Percentiles rank a stretch among this genome's conserved stretches.
Conservation (phyloP, 768 basidiomycete species). For the Tylopilus plumbeoviolaceoides region DNA sequence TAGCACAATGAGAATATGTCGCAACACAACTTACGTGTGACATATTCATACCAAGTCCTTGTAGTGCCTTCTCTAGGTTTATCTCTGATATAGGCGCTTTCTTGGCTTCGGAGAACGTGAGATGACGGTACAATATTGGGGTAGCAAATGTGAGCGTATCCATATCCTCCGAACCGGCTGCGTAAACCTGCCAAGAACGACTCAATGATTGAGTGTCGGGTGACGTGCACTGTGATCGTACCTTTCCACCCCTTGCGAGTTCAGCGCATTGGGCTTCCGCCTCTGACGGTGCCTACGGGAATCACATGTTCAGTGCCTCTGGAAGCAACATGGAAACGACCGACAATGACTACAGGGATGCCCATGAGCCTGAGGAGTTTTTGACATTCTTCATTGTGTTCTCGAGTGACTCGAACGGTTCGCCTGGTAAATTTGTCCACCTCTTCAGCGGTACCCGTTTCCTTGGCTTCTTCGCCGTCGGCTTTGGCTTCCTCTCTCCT, state of each 20-base stretch:
- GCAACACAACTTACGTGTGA: slow-evolving; percentile 51
- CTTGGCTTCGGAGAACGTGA: slow-evolving; percentile 97
- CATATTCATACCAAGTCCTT: slow-evolving; percentile 93
- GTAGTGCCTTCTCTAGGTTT: slow-evolving; percentile 71
- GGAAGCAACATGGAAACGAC: slow-evolving; percentile 26
- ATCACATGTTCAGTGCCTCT: not conserved
- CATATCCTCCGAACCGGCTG: slow-evolving; percentile 99
- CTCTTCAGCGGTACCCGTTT: slow-evolving; percentile 90
- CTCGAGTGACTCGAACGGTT: slow-evolving; percentile 90
- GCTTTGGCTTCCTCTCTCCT: slow-evolving; percentile 89
- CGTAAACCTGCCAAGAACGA: slow-evolving; percentile 65
- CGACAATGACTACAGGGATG: slow-evolving; percentile 87
- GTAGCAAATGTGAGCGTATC: slow-evolving; percentile 95
- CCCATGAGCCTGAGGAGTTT: slow-evolving; percentile 90
- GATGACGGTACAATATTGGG: slow-evolving; percentile 88
- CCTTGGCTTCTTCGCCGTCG: slow-evolving; percentile 94
- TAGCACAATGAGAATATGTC: not conserved
- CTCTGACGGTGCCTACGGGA: slow-evolving; percentile 86
- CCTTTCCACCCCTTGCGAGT: slow-evolving; percentile 93
- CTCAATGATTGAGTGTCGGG: not conserved
- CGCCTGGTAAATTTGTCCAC: slow-evolving; percentile 86
- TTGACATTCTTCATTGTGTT: slow-evolving; percentile 95
- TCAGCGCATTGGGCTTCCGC: slow-evolving; percentile 99
- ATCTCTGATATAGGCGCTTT: slow-evolving; percentile 96
- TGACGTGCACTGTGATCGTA: slow-evolving; percentile 21